Base-by-base conservation (phyloP, 2,329 filamentous ascomycete genomes). In the Colletotrichum trifolii region DNA sequence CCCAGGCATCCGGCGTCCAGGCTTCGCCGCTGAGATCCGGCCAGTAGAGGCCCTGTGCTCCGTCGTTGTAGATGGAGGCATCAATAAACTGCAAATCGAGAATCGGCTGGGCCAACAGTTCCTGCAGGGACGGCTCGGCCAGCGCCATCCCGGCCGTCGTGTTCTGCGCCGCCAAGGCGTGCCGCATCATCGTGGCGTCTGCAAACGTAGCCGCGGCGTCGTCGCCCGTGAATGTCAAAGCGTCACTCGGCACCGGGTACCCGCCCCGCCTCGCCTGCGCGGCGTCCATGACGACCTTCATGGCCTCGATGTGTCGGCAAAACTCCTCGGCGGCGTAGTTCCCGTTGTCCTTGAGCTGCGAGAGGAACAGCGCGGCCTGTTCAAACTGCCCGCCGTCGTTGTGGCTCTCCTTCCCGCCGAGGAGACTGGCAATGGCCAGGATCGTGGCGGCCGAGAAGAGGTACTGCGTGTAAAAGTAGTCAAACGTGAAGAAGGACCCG, bases 381-480 rank as follows among this genome's bases (percentile, higher is more conserved):
- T 81, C 75, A 34, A 81, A 80, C 10, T 75, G 73, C 10, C 82
- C 79, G 2, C 70, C 70, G 39, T 82, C 80, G n/a, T 72, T 73
- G 4, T 71, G 71, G 3, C 71, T 73, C 8, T 75, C 69, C 5
- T 73, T 71, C 0, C 73, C 69, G 4, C 70, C 69, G 0, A 81
- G 70, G 0, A 82, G 69, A 42, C 77, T 79, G 2, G 82, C 82
- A 1, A 82, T 73, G 0, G 79, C 80, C 2, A 84, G 75, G 5
- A 83, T 75, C 0, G 77, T 81, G 2, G 79, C 75, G 0, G 80
- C 76, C 0, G 81, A 80, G 69, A 84, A 84, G 34, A 84, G 76
- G 45, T 82, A 83, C 50, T 82, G 80, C 0, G 78, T 78, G 69
- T 79, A 76, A 50, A 80, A 80, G 69, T 82, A 83, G 63, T 83